These are phyloP conservation scores for Teunomyces lycoperdinae DNA, from an alignment of 805 yeast species.

Conservation along the genomic window DNA sequence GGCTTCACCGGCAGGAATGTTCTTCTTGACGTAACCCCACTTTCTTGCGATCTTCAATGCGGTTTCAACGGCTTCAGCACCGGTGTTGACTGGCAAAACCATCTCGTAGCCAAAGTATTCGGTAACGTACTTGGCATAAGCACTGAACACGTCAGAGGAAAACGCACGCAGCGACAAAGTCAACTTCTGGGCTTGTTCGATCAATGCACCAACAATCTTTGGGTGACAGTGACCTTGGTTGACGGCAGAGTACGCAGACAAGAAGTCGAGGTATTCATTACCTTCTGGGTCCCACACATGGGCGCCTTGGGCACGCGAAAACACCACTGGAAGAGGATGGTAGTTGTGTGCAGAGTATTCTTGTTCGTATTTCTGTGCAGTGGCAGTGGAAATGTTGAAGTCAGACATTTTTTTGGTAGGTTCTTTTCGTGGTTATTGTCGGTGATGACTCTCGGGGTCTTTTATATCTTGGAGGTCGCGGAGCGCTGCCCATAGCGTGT, in stretches of 20 bases:
- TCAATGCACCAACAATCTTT: constrained; percentile 76
- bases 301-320: constrained; percentile 83
- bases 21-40: constrained; percentile 92
- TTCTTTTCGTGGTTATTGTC: not conserved
- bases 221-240: constrained; percentile 99
- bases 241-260: constrained; percentile 94
- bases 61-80: constrained; percentile 98
- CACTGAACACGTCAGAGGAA: constrained; percentile 83
- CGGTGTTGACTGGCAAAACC: constrained; percentile 97
- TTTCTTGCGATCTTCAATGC: constrained; percentile 91
- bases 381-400: constrained; percentile 55
- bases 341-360: constrained; percentile 94
- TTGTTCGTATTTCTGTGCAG: constrained; percentile 67
- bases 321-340: constrained; percentile 94
- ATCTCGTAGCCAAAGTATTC: constrained; percentile 87
- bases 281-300: constrained; percentile 99
- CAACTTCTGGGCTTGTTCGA: constrained; percentile 80
- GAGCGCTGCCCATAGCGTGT: constrained; percentile 16
- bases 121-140: constrained; percentile 81
- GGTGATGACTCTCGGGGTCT: not conserved
- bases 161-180: constrained; percentile 92
- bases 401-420: constrained; percentile 16
- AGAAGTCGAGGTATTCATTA: constrained; percentile 84
- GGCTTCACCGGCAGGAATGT: constrained; percentile 80
- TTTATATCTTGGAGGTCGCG: constrained; percentile 10